Evolutionary conservation across 805 yeast species (phyloP).

Genomic region (Saccharomyces eubayanus): DNA sequence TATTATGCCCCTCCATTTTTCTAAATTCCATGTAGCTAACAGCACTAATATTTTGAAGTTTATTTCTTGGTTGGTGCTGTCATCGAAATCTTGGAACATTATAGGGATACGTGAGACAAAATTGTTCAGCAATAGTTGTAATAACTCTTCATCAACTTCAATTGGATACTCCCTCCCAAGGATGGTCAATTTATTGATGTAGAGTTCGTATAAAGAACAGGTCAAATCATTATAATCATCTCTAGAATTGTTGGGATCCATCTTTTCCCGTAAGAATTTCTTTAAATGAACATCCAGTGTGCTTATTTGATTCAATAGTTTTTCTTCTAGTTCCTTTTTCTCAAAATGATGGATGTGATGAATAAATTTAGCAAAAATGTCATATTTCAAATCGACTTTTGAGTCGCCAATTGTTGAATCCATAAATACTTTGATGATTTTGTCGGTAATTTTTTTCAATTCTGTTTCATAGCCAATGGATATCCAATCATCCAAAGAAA

Average conservation of each 20-base stretch:
- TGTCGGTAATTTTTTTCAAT: slow-evolving; percentile 12
- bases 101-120: slow-evolving; percentile 13
- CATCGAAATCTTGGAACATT: slow-evolving; percentile 4
- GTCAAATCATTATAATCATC: slow-evolving; percentile 8
- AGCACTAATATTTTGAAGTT: slow-evolving; percentile 23
- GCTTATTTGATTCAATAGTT: slow-evolving; percentile 19
- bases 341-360: slow-evolving; percentile 16
- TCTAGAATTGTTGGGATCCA: slow-evolving; percentile 1
- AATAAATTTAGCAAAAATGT: slow-evolving; percentile 13
- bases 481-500: slow-evolving; percentile 27
- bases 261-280: slow-evolving; percentile 18
- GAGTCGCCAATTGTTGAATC: slow-evolving; percentile 11
- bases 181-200: slow-evolving; percentile 23
- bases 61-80: slow-evolving; percentile 10
- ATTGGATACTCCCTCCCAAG: slow-evolving; percentile 23
- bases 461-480: slow-evolving; percentile 19
- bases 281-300: slow-evolving; percentile 16
- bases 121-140: slow-evolving; percentile 12
- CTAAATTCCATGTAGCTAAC: slow-evolving; percentile 24
- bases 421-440: slow-evolving; percentile 16
- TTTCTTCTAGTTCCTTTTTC: slow-evolving; percentile 18
- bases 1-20: slow-evolving; percentile 24
- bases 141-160: slow-evolving; percentile 16
- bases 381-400: slow-evolving; percentile 7
- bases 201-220: slow-evolving; percentile 15